Base-by-base conservation (phyloP, 1,139 yeast species). In the Geotrichum cucujoidarum region DNA sequence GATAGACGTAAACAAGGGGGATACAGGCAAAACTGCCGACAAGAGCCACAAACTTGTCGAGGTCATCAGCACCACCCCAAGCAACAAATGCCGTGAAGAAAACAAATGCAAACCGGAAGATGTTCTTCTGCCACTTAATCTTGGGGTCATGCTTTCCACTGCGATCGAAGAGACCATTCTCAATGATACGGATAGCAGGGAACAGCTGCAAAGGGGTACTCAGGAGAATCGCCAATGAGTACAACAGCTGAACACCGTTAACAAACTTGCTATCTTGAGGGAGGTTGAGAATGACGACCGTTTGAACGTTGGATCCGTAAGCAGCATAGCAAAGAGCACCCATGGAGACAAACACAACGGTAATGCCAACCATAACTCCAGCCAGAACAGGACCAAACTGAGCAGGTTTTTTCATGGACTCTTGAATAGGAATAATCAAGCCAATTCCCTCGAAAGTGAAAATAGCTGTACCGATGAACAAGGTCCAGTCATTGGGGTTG, bases 381-480 rank as follows among this genome's bases (percentile, higher is more conserved):
- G 78, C 77, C 50, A 92, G 70, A 2, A 89, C 81, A 30, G 71
- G 70, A 27, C 85, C 80, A 65, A 92, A 90, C 59, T 82, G 77
- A 45, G 77, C 68, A 0, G 97, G 97, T 54, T 81, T 72, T 41
- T 78, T 78, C 98, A 92, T 92, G 1, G 96, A 84, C 60, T 92
- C 96, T 60, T 89, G 95, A 60, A 92, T 89, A 1, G 98, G 98
- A 41, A 92, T 86, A 52, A 92, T 77, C 44, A 92, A 74, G 0
- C 98, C 97, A 52, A 92, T 86, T 7, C 98, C 98, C 67, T 92
- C 98, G 63, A 85, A 92, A 10, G 98, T 90, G 75, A 92, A 92
- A 37, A 92, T 90, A 1, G 97, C 97, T 1, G 95, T 92, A 17
- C 97, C 97, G 52, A 90, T 83, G 62, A 89, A 89, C 43, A 90